phyloP scores from a whole-genome alignment of 495 filamentous ascomycete genomes.

The Parathielavia appendiculata region DNA sequence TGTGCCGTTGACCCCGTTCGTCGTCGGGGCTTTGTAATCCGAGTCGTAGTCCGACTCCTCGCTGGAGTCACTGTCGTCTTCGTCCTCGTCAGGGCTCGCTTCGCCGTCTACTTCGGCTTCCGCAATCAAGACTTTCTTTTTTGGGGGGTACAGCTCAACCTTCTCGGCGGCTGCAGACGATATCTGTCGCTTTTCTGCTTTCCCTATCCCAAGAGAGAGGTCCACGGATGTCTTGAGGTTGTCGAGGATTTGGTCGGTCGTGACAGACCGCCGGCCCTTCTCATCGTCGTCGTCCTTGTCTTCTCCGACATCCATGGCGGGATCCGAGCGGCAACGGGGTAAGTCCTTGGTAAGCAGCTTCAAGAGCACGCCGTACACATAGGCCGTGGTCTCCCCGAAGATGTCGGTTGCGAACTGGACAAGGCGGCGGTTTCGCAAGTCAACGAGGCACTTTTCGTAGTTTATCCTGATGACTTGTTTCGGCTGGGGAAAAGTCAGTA shows the following conservation, averaged over 20 bases:
- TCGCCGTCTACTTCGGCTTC: slow-evolving; percentile 33
- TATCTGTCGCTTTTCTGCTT: slow-evolving; percentile 35
- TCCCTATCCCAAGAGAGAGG: slow-evolving; percentile 46
- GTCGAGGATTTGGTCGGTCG: slow-evolving; percentile 45
- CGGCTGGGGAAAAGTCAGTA: slow-evolving; percentile 35
- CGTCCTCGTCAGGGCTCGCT: slow-evolving; percentile 36
- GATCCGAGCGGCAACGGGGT: slow-evolving; percentile 57
- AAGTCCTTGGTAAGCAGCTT: slow-evolving; percentile 62
- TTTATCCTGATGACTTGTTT: slow-evolving; percentile 73
- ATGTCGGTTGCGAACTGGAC: slow-evolving; percentile 54
- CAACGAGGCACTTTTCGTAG: slow-evolving; percentile 75
- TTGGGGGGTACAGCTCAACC: slow-evolving; percentile 35
- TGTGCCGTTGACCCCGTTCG: slow-evolving; percentile 29
- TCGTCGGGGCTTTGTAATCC: slow-evolving; percentile 24
- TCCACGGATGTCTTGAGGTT: slow-evolving; percentile 37
- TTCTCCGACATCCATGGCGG: slow-evolving; percentile 48
- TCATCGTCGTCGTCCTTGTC: slow-evolving; percentile 41
- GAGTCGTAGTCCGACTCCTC: slow-evolving; percentile 34
- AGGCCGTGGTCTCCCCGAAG: slow-evolving; percentile 59
- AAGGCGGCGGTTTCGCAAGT: slow-evolving; percentile 73
- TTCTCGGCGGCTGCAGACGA: slow-evolving; percentile 40
- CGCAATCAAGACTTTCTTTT: slow-evolving; percentile 40
- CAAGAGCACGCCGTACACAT: slow-evolving; percentile 71
- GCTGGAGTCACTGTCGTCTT: slow-evolving; percentile 39
- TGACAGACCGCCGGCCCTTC: slow-evolving; percentile 29